Base-by-base conservation (phyloP, 2,329 filamentous ascomycete genomes). In the Biscogniauxia mediterranea region DNA sequence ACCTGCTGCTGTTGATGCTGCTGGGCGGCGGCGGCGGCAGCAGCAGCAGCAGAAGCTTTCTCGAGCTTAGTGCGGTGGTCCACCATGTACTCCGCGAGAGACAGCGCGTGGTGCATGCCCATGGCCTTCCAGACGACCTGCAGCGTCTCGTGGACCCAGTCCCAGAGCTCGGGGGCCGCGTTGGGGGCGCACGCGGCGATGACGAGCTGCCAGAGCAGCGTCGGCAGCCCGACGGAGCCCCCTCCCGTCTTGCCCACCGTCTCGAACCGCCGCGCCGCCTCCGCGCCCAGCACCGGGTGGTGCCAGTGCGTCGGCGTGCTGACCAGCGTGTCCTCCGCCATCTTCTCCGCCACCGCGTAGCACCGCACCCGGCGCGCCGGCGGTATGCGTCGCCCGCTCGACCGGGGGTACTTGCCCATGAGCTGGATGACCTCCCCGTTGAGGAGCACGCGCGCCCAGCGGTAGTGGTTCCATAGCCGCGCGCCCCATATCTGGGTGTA, bases 401-500 rank as follows among this genome's bases (percentile, higher is more conserved):
- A 80, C 6, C 67, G 55, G 0, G 81, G 81, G 58, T 76, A 78
- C 0, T 68, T 69, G 49, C 73, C 71, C 5, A 72, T 71, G 32
- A 78, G 69, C 11, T 77, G 75, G 9, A 83, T 70, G 13, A 88
- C 78, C 51, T 79, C 76, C 62, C 85, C 79, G 68, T 79, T 81
- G 17, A 80, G 69, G 9, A 87, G 71, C 23, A 86, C 81, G n/a
- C 83, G 81, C 6, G 79, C 78, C 78, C 83, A 86, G 23, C 86
- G 83, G 66, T 83, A 86, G 65, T 87, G 81, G 61, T 83, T 85
- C 83, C 83, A 88, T 50, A 83, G 77, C 23, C 82, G 79, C 8
- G 81, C 82, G 19, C 79, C 74, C 78, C 81, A 85, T 58, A 85
- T 79, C 63, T 82, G 80, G 17, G 73, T 71, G 66, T 88, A 88